A percentile compares a stretch with the other conserved stretches of the same genome.
These are phyloP conservation scores for Colletotrichum sp. DNA, from an alignment of 2,329 filamentous ascomycete species.

Conservation along the genomic window DNA sequence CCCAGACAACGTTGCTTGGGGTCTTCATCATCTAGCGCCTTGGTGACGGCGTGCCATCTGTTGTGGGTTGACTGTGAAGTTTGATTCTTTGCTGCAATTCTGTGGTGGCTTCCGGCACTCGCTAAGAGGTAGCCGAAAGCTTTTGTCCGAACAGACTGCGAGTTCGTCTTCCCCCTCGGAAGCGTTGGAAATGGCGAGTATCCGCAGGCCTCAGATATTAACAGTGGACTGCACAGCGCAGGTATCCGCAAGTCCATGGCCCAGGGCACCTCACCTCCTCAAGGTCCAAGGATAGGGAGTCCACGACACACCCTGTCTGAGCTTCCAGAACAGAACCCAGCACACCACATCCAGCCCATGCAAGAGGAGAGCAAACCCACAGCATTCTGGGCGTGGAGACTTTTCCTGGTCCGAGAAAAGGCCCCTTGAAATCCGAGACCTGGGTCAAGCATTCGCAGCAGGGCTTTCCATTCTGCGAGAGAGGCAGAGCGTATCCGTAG, in stretches of 20 bases:
- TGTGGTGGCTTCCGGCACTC: not conserved
- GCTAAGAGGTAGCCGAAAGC: not conserved
- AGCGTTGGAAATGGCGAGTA: not conserved
- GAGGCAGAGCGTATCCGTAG: not conserved
- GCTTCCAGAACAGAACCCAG: slow-evolving; percentile 6
- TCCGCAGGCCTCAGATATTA: not conserved
- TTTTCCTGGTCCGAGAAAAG: not conserved
- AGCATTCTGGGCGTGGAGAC: not conserved
- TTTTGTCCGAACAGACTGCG: not conserved
- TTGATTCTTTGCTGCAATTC: not conserved
- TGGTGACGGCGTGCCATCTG: not conserved
- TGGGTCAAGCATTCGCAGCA: not conserved
- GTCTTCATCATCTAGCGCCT: not conserved
- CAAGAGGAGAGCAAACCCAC: slow-evolving; percentile 4
- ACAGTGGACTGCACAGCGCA: not conserved
- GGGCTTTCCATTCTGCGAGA: not conserved
- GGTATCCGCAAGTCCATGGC: not conserved
- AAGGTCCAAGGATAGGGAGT: not conserved
- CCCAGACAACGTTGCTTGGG: not conserved
- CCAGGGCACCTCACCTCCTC: not conserved
- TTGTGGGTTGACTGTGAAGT: not conserved
- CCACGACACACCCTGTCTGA: not conserved
- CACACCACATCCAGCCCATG: not conserved
- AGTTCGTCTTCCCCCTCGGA: not conserved
- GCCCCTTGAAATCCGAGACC: not conserved